A percentile compares a stretch with the other conserved stretches of the same genome.
phyloP scores from a whole-genome alignment of 2,329 filamentous ascomycete genomes.

The Aspergillus transmontanensis region DNA sequence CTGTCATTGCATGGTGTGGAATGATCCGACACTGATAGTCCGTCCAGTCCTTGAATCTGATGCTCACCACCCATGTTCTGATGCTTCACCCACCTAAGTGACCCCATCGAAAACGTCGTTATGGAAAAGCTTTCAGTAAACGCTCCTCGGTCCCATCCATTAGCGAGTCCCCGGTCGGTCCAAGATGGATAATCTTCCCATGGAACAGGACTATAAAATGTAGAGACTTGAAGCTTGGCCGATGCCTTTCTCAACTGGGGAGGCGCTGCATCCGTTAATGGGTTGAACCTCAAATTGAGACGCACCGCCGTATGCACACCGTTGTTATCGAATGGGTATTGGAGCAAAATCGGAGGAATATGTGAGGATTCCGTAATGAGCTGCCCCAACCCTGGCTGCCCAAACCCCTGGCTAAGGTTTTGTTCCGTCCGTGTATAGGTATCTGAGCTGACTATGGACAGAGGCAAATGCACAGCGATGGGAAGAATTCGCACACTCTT shows the following conservation, averaged over 20 bases:
- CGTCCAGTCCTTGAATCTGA: no score
- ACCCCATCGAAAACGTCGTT: not conserved
- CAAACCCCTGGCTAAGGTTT: not conserved
- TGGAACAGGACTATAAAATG: not conserved
- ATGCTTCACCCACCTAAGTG: not conserved
- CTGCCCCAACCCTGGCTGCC: not conserved
- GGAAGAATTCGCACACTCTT: not conserved
- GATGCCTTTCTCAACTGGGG: not conserved
- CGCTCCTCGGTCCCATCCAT: not conserved
- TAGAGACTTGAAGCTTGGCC: not conserved
- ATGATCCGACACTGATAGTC: not conserved
- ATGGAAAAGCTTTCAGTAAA: not conserved
- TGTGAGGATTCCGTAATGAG: not conserved
- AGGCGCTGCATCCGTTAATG: not conserved
- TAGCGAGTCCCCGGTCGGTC: not conserved
- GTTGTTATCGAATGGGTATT: not conserved
- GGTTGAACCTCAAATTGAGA: not conserved
- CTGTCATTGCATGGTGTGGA: no score
- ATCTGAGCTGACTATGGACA: not conserved
- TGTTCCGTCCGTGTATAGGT: not conserved
- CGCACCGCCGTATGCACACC: not conserved
- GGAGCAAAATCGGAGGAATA: not conserved
- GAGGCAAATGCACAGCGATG: accelerated
- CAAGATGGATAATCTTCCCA: not conserved
- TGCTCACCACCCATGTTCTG: no score